These are phyloP conservation scores for Fusarium fracticaudum DNA, from an alignment of 2,329 filamentous ascomycete species.

Conservation along the genomic window DNA sequence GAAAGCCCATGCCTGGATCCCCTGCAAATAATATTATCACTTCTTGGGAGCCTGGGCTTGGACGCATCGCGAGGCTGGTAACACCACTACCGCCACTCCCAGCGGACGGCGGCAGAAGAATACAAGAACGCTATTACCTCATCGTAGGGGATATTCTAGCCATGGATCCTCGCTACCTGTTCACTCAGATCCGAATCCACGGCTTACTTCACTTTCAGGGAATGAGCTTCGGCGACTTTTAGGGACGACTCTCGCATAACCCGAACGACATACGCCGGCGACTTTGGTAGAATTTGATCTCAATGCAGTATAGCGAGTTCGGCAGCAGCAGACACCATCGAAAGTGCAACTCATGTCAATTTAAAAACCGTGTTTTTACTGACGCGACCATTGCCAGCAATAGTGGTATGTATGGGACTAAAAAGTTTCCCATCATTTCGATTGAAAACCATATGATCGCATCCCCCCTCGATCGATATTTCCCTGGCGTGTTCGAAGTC, in stretches of 20 bases:
- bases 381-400: neutral
- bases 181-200: too few relatives aligned
- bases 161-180: fast-evolving
- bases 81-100: neutral
- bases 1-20: neutral
- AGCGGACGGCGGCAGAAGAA: neutral
- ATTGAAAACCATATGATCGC: neutral
- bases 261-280: too few relatives aligned
- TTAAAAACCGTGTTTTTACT: fast-evolving
- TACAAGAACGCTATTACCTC: neutral
- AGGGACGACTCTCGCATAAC: too few relatives aligned
- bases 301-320: too few relatives aligned
- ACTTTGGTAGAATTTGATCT: too few relatives aligned
- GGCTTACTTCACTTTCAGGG: fast-evolving
- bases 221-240: too few relatives aligned
- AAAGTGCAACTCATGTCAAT: neutral
- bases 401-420: too few relatives aligned
- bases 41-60: neutral
- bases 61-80: too few relatives aligned
- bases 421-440: neutral
- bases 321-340: neutral
- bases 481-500: neutral
- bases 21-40: neutral
- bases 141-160: too few relatives aligned
- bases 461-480: neutral